Evolutionary conservation across 768 basidiomycete genomes (phyloP), one percentile per base, ranked within the genome.

Genomic region (Tulasnella sp.): DNA sequence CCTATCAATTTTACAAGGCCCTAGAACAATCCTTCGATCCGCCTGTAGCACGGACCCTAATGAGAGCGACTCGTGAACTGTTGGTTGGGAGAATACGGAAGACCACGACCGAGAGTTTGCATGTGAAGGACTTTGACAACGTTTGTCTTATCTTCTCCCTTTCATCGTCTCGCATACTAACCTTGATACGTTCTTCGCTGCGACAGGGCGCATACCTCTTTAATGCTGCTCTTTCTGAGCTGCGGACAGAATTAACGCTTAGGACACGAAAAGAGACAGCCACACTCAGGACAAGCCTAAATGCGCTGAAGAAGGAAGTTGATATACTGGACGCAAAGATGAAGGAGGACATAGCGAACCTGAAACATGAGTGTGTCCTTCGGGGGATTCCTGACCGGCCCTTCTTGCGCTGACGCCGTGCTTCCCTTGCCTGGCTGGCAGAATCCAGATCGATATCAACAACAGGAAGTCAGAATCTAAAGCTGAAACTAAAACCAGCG

Each of bases 381-480:
- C 68, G 14, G 75, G 67, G 79, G 72, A 34, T 77, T 76, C 49
- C 74, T 73, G 49, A 19, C 67, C 68, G 25, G 2, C 37, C 8
- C 42, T 42, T 17, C 5, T 40, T 52, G 54, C 14, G 17, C 4
- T 34, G 9, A 19, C 38, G 11, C 7, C 68, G 58, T 7, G 72
- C 79, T 67, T 77, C 72, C 49, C 58, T n/a, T 19, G 37, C 17
- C 71, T 64, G 70, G n/a, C 58, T 74, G 42, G 19, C 77, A 97
- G 96, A 81, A 93, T 96, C 71, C 96, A 98, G 83, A 95, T 99
- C 90, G 97, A 99, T 75, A 86, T 98, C 77, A 94, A 97, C 80
- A 95, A 90, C 78, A 87, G 97, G 76, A 98, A 96, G 85, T 94
- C 92, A 79, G 97, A 99, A 82, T 88, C 91, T 17, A 91, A 90